Base-by-base conservation (phyloP, 1,284 basidiomycete species). In the Stygiomarasmius scandens region DNA sequence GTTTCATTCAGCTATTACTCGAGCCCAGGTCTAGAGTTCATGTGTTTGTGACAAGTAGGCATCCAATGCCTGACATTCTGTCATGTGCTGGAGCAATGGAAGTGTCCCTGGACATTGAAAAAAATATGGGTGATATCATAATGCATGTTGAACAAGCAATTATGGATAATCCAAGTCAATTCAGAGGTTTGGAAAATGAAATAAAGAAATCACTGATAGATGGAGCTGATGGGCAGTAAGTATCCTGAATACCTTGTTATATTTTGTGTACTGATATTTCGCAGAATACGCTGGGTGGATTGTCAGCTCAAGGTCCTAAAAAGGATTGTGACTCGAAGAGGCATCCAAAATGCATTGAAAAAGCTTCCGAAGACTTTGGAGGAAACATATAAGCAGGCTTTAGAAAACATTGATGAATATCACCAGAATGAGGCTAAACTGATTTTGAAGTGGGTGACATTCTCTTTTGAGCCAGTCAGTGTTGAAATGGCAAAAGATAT, bases 251-350 rank as follows among this genome's bases (percentile, higher is more conserved):
- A 8, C 14, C 29, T 6, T 32, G 16, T 32, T 32, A 32, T 32
- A 5, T 4, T 16, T 41, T 4, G 4, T 41, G 11, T 4, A 41
- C 38, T 16, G 11, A 41, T 41, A 9, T 6, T 16, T 10, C 0
- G 48, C 12, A 32, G 53, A 14, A 47, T 54, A 22, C 44, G 32
- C n/a, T 54, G 53, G 53, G 45, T 48, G 12, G 45, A 54, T 20
- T 54, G 53, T 38, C 53, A 54, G 23, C 8, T 48, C 32, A 24
- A 34, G 10, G 23, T 16, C 22, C 46, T 54, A 2, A 45, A 11
- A 20, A 23, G 46, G 34, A 46, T 19, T 47, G 32, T 27, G 24
- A 48, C 32, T 12, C 23, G 20, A 20, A 48, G 20, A 36, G 45
- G 23, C 23, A 34, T 48, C 3, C 11, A 14, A 2, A 23, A 25